Evolutionary conservation across 1,139 yeast species (phyloP).

Genomic region (Yamadazyma spencermartinsiae): DNA sequence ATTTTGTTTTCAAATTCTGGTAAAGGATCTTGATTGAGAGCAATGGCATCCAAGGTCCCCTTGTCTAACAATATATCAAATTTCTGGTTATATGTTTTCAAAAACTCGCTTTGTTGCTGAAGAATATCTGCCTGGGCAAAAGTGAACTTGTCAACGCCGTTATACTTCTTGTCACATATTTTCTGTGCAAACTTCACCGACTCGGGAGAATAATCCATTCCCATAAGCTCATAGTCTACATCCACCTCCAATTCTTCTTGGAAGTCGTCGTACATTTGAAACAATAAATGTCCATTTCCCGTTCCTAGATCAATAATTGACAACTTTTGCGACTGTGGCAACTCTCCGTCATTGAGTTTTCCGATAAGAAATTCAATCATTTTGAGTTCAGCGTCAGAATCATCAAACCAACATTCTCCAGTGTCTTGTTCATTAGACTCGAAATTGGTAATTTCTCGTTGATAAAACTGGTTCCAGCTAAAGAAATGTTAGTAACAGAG

Average conservation of each 20-base stretch:
- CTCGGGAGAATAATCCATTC: slow-evolving; percentile 82
- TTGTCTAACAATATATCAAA: slow-evolving; percentile 85
- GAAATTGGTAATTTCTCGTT: slow-evolving; percentile 70
- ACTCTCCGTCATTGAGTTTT: slow-evolving; percentile 26
- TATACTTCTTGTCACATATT: slow-evolving; percentile 48
- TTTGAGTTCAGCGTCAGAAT: slow-evolving; percentile 83
- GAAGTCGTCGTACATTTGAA: slow-evolving; percentile 61
- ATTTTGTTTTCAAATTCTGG: slow-evolving; percentile 39
- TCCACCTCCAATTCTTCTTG: slow-evolving; percentile 39
- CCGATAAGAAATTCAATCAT: slow-evolving; percentile 64
- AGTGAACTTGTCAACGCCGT: slow-evolving; percentile 29
- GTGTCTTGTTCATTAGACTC: slow-evolving; percentile 73
- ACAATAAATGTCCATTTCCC: slow-evolving; percentile 89
- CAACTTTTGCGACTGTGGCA: slow-evolving; percentile 22
- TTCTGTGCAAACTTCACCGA: slow-evolving; percentile 72
- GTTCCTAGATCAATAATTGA: slow-evolving; percentile 83
- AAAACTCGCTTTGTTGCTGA: slow-evolving; percentile 32
- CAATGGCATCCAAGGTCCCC: slow-evolving; percentile 96
- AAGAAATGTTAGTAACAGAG: slow-evolving; percentile 23
- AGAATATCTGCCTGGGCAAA: slow-evolving; percentile 53
- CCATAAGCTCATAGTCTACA: slow-evolving; percentile 43
- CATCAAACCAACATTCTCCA: slow-evolving; percentile 97
- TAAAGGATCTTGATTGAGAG: slow-evolving; percentile 64
- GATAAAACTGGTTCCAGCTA: slow-evolving; percentile 87
- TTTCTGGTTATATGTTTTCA: slow-evolving; percentile 27